phyloP scores from a whole-genome alignment of 1,284 basidiomycete genomes.

The Ceratobasidium sp. region DNA sequence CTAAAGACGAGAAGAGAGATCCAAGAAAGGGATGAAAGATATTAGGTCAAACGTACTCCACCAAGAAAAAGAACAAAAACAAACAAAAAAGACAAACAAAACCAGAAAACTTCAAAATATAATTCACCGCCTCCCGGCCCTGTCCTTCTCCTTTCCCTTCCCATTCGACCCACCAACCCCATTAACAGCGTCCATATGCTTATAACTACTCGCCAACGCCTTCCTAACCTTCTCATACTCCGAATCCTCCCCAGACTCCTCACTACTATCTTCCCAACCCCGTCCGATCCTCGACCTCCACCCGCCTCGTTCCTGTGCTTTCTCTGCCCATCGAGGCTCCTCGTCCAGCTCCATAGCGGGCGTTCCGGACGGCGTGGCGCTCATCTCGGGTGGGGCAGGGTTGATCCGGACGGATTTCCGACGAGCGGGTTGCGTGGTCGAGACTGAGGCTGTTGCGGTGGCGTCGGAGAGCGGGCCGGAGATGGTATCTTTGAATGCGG shows the following conservation, averaged over 20 bases:
- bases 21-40: not conserved
- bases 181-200: slow-evolving; percentile 38
- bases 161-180: not conserved
- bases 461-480: slow-evolving; percentile 44
- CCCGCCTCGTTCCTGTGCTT: slow-evolving; percentile 13
- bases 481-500: slow-evolving; percentile 27
- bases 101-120: slow-evolving; percentile 1
- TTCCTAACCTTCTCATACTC: slow-evolving; percentile 71
- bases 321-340: slow-evolving; percentile 42
- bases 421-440: slow-evolving; percentile 58
- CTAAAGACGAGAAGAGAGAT: not conserved
- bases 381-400: slow-evolving; percentile 59
- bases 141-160: slow-evolving; percentile 10
- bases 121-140: not conserved
- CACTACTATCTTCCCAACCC: slow-evolving; percentile 76
- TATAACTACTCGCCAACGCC: slow-evolving; percentile 59
- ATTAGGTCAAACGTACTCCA: slow-evolving; percentile 15
- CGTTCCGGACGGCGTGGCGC: slow-evolving; percentile 59
- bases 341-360: slow-evolving; percentile 51
- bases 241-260: slow-evolving; percentile 67
- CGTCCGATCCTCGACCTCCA: slow-evolving; percentile 55
- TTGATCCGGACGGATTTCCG: slow-evolving; percentile 82
- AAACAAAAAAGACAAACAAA: not conserved
- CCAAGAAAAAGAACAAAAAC: not conserved
- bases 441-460: slow-evolving; percentile 47